Evolutionary conservation across 78 protist species (phyloP).

Genomic region (Dictyostelium discoideum): DNA sequence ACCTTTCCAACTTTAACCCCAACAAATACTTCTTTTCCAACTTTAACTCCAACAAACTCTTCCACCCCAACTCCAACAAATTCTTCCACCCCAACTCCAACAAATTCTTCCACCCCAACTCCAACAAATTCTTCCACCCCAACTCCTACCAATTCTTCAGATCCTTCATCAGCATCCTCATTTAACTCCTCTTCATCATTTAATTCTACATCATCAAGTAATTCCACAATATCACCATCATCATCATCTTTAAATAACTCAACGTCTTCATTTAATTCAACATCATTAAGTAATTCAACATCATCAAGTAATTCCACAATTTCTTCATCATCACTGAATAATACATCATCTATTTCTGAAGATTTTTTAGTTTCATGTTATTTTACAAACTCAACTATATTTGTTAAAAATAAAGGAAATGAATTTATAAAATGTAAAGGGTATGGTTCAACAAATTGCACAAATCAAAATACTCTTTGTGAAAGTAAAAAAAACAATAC

Average conservation of each 20-base stretch:
- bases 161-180: background rate
- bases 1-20: background rate
- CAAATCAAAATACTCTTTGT: background rate
- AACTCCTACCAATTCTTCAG: background rate
- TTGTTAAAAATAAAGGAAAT: background rate
- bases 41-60: too few relatives aligned
- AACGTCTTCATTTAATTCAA: background rate
- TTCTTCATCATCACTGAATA: background rate
- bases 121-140: background rate
- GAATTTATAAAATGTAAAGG: slow-evolving; percentile 15
- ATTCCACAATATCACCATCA: background rate
- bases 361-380: slow-evolving; percentile 1
- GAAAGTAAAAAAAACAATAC: background rate
- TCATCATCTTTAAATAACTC: background rate
- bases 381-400: background rate
- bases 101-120: background rate
- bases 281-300: background rate
- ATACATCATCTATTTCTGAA: background rate
- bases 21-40: too few relatives aligned
- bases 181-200: background rate
- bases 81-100: background rate
- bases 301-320: background rate
- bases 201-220: background rate
- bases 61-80: too few relatives aligned
- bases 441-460: background rate